Base-by-base conservation (phyloP, 1,284 basidiomycete genomes). In the Mrakiaceae sp. region DNA sequence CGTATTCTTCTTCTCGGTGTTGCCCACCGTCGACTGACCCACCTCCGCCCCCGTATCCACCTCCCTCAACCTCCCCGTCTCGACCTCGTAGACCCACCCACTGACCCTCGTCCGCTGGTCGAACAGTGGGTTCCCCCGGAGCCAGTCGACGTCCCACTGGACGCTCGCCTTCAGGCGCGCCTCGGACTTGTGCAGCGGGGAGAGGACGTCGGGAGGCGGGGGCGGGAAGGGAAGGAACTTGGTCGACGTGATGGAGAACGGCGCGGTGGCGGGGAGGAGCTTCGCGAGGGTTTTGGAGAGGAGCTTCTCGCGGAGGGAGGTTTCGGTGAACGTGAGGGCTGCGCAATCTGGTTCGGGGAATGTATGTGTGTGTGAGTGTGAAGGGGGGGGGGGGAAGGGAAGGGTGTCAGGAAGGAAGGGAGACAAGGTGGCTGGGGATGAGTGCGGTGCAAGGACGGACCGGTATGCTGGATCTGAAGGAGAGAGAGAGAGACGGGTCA, bases 61-160 rank as follows among this genome's bases (percentile, higher is more conserved):
- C 50, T 66, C 65, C 10, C 65, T 51, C 10, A 66, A 48, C 5
- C 47, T 54, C 0, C 64, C 64, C 27, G 53, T 57, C 39, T 60
- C 52, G 53, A 65, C 64, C 52, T 65, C 59, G 55, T 65, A 65
- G 39, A 65, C 52, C 64, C 64, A 66, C 14, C 65, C 65, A 7
- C 14, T 50, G 6, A 66, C 65, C 43, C 51, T 5, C n/a, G 65
- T 66, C 40, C 65, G 51, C 53, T 56, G 47, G 40, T 66, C 65
- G 11, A 66, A 66, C 40, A 66, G 39, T 14, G 65, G 58, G 51
- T 63, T 62, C 27, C n/a, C 55, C 10, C 65, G 43, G n/a, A 66
- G 46, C 65, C 65, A 66, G 39, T 66, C 58, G 5, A 66, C 65
- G 43, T 66, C 65, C 62, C 62, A 63, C 57, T 60, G 60, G 40